Percentiles rank a stretch among this genome's conserved stretches.
These are phyloP conservation scores for Ambrosia artemisiifolia DNA, from an alignment of 129 eudicot species.

Conservation along the genomic window DNA sequence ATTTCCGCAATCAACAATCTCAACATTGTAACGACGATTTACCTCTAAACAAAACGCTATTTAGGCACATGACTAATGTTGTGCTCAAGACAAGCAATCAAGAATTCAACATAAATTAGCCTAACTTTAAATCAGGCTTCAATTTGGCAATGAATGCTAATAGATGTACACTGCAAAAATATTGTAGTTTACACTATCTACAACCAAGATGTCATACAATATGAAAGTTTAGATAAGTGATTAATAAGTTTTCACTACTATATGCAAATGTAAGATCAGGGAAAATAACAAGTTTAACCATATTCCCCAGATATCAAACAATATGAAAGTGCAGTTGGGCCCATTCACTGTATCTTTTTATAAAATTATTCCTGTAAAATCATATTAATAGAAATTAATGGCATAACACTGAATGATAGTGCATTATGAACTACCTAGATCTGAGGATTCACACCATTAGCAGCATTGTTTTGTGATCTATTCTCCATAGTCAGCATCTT, in stretches of 20 bases:
- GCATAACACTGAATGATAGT: not conserved
- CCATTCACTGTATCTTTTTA: conserved; percentile 62
- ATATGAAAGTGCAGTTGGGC: conserved; percentile 42
- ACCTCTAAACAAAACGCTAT: too few relatives aligned
- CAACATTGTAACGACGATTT: too few relatives aligned
- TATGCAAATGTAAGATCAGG: not conserved
- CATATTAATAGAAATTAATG: not conserved
- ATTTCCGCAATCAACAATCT: too few relatives aligned
- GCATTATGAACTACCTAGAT: conserved; percentile 46
- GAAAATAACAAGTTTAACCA: not conserved
- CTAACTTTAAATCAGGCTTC: too few relatives aligned
- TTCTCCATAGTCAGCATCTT: conserved; percentile 81
- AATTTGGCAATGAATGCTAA: too few relatives aligned
- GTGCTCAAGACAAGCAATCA: too few relatives aligned
- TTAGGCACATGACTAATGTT: too few relatives aligned
- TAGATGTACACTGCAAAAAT: too few relatives aligned
- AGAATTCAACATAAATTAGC: too few relatives aligned
- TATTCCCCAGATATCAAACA: conserved; percentile 15
- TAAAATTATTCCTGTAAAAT: not conserved
- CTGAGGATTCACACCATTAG: conserved; percentile 43
- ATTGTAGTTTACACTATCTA: too few relatives aligned
- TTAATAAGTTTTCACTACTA: not conserved
- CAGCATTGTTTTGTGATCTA: conserved; percentile 54
- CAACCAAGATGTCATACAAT: not conserved
- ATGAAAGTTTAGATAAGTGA: too few relatives aligned